Evolutionary conservation across 2,329 filamentous ascomycete species (phyloP), one percentile per base, ranked within the genome.

Genomic region (Polytolypa hystricis): DNA sequence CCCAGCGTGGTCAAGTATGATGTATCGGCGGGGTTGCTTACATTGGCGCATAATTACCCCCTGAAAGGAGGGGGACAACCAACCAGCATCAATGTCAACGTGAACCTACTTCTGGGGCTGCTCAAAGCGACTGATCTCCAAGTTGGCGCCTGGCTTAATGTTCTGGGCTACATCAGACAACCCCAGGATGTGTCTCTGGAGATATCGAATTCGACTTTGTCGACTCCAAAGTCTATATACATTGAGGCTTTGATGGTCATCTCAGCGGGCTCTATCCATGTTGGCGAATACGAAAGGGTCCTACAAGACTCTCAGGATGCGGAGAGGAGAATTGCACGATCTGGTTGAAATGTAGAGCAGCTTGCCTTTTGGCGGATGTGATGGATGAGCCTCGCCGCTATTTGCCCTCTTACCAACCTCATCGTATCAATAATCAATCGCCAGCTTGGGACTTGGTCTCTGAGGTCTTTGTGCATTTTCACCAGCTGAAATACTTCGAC

Each of bases 121-220:
- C 61, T 91, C 40, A 74, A 72, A 14, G 60, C 70, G 15, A 70
- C 78, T 38, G 69, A 82, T 34, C 70, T 81, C 35, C 70, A 77
- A 34, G 63, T 81, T 17, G 89, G 89, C n/a, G 71, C 80, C 41
- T 95, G 87, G 86, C 60, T 95, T 33, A 93, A 95, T 54, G 70
- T 95, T 3, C 74, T 95, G 46, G 89, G 87, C 4, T 93, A 93
- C 55, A 66, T 87, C 41, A 69, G 65, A 27, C n/a, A n/a, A n/a
- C n/a, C n/a, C n/a, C n/a, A n/a, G n/a, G n/a, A n/a, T n/a, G n/a
- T n/a, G n/a, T n/a, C n/a, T n/a, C n/a, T n/a, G n/a, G 54, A 54
- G 29, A 35, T 48, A 30, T 44, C 40, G 39, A 32, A 42, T 33
- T 19, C 39, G n/a, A 12, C 12, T 7, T 27, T 40, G 21, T 40